Base-by-base conservation (phyloP, 768 basidiomycete species). In the Multifurca ochricompacta region DNA sequence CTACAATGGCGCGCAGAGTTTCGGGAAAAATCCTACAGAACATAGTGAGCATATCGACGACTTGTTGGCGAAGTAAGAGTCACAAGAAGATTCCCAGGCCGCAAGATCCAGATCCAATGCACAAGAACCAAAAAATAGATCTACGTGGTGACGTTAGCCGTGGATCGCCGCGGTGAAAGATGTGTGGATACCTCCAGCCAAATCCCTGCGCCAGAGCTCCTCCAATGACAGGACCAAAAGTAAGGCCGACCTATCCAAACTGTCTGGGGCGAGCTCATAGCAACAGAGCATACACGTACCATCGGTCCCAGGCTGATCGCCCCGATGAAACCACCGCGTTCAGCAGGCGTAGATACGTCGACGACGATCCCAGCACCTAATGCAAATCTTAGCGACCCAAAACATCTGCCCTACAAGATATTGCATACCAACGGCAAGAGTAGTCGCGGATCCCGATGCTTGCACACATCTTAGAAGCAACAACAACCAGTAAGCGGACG, bases 401-500 rank as follows among this genome's bases (percentile, higher is more conserved):
- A 35, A 5, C 13, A 27, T 10, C 6, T 13, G n/a, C 18, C 28
- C 10, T 0, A 27, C 36, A 23, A 3, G 25, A 18, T 31, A 63
- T n/a, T n/a, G n/a, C 65, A 39, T 64, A 78, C 87, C 86, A 19
- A 91, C 71, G 0, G 87, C 87, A 56, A 89, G 74, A 0, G 85
- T 87, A 53, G 87, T 87, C 0, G 88, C 85, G 2, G 83, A 87
- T 1, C 90, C 89, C 3, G 82, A 76, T 2, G 86, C 82, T 71
- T 92, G 90, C 3, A 91, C 34, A 56, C 85, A 87, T 21, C 91
- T 78, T n/a, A 93, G 74, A 14, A 92, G 60, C 71, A 92, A 76
- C 10, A 92, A 71, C 5, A 89, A 69, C 87, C 87, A 91, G 65
- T 87, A 92, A 3, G 75, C 84, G 4, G 69, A 66, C 0, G 77